Evolutionary conservation across 2,329 filamentous ascomycete genomes (phyloP).

Genomic region (Penicillium sp.): DNA sequence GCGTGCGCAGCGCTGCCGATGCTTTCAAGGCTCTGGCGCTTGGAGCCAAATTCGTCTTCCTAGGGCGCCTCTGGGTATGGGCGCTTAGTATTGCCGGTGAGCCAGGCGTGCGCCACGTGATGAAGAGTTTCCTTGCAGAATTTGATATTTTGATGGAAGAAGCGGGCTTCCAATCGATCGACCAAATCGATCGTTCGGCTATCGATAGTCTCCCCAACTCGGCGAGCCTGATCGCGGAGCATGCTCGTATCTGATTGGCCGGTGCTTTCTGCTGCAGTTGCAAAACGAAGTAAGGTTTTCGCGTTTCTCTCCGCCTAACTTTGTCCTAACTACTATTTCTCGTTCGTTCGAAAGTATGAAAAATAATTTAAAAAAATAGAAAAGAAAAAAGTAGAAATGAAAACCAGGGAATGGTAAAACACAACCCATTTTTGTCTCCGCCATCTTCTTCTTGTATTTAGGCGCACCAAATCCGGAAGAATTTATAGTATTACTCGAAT

Average conservation of each 20-base stretch:
- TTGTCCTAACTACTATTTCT: too few species aligned
- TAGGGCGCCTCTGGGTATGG: constrained; percentile 36
- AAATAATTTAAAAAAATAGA: too few species aligned
- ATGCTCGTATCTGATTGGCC: background rate
- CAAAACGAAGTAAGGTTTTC: too few species aligned
- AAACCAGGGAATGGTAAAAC: too few species aligned
- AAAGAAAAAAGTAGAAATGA: too few species aligned
- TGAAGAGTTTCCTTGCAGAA: constrained; percentile 62
- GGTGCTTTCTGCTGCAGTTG: too few species aligned
- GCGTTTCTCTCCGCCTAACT: too few species aligned
- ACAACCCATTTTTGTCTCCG: too few species aligned
- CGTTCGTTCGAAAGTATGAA: too few species aligned
- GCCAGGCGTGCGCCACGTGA: constrained; percentile 60
- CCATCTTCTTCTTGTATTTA: too few species aligned
- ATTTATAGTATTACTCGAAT: too few species aligned
- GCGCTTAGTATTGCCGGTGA: constrained; percentile 56
- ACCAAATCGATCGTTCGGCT: constrained; percentile 48
- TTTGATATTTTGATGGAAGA: constrained; percentile 64
- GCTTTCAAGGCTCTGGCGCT: constrained; percentile 40
- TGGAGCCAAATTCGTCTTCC: constrained; percentile 35
- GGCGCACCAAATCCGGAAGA: too few species aligned
- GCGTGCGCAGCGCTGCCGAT: constrained; percentile 37
- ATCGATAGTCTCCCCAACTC: constrained; percentile 4
- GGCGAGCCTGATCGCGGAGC: background rate
- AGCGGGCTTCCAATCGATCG: constrained; percentile 54